These are phyloP conservation scores for Leccinum rimulosum DNA, from an alignment of 768 basidiomycete genomes.

Conservation along the genomic window DNA sequence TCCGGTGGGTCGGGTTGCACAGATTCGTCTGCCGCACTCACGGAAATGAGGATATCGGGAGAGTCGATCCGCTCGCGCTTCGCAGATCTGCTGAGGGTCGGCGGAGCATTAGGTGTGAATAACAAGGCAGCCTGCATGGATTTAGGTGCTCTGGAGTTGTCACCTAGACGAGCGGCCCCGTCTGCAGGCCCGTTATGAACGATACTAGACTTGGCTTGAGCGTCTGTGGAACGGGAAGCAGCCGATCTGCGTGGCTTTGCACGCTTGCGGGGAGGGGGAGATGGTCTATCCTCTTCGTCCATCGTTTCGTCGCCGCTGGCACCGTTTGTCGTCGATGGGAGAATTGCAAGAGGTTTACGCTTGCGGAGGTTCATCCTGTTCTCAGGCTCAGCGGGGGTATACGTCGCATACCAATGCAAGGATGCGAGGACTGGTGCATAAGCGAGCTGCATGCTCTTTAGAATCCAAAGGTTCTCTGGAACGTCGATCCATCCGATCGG, in stretches of 20 bases:
- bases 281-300: slow-evolving; percentile 29
- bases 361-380: slow-evolving; percentile 34
- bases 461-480: slow-evolving; percentile 35
- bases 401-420: slow-evolving; percentile 30
- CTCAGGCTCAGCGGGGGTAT: slow-evolving; percentile 31
- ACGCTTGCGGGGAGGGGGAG: slow-evolving; percentile 33
- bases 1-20: slow-evolving; percentile 15
- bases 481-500: slow-evolving; percentile 36
- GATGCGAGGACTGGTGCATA: slow-evolving; percentile 25
- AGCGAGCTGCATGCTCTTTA: slow-evolving; percentile 30
- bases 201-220: slow-evolving; percentile 5
- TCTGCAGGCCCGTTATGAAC: slow-evolving; percentile 3
- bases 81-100: slow-evolving; percentile 11
- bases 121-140: slow-evolving; percentile 10
- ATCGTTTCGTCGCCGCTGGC: slow-evolving; percentile 35
- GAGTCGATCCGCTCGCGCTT: slow-evolving; percentile 25
- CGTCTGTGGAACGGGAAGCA: slow-evolving; percentile 7
- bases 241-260: slow-evolving; percentile 26
- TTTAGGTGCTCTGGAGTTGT: neutral
- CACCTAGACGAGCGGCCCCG: slow-evolving; percentile 7
- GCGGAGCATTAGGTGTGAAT: slow-evolving; percentile 16
- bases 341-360: slow-evolving; percentile 27
- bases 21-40: slow-evolving; percentile 6
- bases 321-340: slow-evolving; percentile 22
- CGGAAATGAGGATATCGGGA: slow-evolving; percentile 9